Evolutionary conservation across 495 filamentous ascomycete genomes (phyloP).

Genomic region (Talaromyces proteolyticus): DNA sequence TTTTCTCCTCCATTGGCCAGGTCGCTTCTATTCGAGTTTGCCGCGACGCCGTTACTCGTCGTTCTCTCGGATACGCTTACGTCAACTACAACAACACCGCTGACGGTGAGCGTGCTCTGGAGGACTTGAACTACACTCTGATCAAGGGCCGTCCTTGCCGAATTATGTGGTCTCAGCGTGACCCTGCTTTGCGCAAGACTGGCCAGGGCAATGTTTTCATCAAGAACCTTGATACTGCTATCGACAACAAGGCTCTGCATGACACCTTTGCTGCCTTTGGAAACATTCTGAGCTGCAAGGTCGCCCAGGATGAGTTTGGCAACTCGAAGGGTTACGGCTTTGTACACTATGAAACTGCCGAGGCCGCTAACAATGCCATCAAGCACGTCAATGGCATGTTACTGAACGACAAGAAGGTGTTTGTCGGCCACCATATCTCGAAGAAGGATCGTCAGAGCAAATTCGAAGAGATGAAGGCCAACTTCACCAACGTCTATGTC

Average conservation of each 20-base stretch:
- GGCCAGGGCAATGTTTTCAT: slow-evolving; percentile 99
- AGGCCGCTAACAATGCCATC: slow-evolving; percentile 94
- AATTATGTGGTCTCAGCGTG: slow-evolving; percentile 99
- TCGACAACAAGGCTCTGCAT: slow-evolving; percentile 99
- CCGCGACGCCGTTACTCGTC: slow-evolving; percentile 97
- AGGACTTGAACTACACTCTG: slow-evolving; percentile 99
- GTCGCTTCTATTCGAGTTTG: slow-evolving; percentile 99
- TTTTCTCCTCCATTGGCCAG: slow-evolving; percentile 98
- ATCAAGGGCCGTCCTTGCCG: slow-evolving; percentile 99
- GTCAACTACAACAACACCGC: slow-evolving; percentile 99
- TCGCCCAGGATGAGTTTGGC: slow-evolving; percentile 92
- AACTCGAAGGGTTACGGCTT: slow-evolving; percentile 99
- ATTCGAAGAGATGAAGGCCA: slow-evolving; percentile 99
- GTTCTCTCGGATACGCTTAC: slow-evolving; percentile 98
- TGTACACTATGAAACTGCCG: slow-evolving; percentile 99
- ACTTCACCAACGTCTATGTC: slow-evolving; percentile 99
- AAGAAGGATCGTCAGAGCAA: slow-evolving; percentile 99
- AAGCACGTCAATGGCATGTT: slow-evolving; percentile 99
- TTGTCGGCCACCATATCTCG: slow-evolving; percentile 97
- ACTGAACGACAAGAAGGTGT: slow-evolving; percentile 99
- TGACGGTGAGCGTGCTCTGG: slow-evolving; percentile 95
- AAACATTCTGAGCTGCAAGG: slow-evolving; percentile 99
- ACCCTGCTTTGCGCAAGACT: slow-evolving; percentile 98
- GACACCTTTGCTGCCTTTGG: slow-evolving; percentile 99
- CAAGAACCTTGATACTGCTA: slow-evolving; percentile 97